Conservation (phyloP, 2,329 filamentous ascomycete genomes). For the Colletotrichum godetiae region DNA sequence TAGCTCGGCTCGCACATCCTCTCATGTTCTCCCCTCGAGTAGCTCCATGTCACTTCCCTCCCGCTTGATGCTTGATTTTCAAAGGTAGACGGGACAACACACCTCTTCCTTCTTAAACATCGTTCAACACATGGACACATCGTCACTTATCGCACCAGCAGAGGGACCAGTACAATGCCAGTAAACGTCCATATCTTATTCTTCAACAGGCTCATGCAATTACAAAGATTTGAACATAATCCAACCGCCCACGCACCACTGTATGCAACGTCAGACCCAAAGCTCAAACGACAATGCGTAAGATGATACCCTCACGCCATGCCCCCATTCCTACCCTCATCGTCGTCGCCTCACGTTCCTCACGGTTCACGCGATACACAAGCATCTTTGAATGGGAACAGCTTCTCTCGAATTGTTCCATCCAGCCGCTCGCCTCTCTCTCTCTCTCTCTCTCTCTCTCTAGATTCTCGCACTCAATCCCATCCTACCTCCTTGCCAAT, state of each 20-base stretch:
- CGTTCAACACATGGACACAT: background rate
- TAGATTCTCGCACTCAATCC: background rate
- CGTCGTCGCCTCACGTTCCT: background rate
- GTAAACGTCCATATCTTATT: background rate
- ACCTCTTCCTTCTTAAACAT: background rate
- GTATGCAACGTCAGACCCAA: slow-evolving; percentile 9
- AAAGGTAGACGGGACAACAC: background rate
- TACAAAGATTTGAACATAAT: slow-evolving; percentile 7
- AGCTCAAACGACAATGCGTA: slow-evolving; percentile 6
- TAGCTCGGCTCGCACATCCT: too few relatives aligned
- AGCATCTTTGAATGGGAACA: slow-evolving; percentile 2
- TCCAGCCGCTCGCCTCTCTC: background rate
- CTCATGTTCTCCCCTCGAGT: too few relatives aligned
- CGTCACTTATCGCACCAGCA: background rate
- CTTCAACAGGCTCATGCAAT: slow-evolving; percentile 25
- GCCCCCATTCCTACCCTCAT: background rate
- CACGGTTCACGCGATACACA: background rate
- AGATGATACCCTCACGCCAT: background rate
- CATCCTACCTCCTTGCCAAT: background rate
- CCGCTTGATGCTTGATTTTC: background rate
- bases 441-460: background rate
- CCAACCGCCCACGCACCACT: slow-evolving; percentile 10
- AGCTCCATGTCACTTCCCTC: background rate
- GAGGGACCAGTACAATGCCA: background rate
- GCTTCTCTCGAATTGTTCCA: slow-evolving; percentile 14